Percentiles rank a stretch among this genome's conserved stretches.
Conservation (phyloP, 495 filamentous ascomycete species). For the Pyronema omphalodes region DNA sequence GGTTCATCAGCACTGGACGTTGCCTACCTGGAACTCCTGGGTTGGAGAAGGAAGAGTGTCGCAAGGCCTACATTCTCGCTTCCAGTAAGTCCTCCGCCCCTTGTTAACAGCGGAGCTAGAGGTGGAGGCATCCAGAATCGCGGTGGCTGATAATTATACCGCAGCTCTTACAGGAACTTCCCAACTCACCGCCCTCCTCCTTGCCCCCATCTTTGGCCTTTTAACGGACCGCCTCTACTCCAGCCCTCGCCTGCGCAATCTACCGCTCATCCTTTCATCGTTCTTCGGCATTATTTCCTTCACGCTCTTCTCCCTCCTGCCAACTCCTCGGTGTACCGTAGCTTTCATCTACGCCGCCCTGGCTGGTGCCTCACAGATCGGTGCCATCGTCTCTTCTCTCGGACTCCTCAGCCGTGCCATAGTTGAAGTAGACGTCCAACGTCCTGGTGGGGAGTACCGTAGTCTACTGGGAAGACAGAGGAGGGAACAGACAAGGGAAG, state of each 20-base stretch:
- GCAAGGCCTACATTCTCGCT: slow-evolving; percentile 66
- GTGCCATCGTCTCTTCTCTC: slow-evolving; percentile 81
- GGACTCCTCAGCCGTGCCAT: slow-evolving; percentile 68
- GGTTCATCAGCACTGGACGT: slow-evolving; percentile 62
- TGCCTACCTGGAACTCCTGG: slow-evolving; percentile 43
- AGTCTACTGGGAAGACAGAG: slow-evolving; percentile 19
- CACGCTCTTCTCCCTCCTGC: slow-evolving; percentile 45
- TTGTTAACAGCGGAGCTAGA: too few relatives aligned
- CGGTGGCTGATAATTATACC: not conserved
- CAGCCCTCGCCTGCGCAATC: slow-evolving; percentile 38
- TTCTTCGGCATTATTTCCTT: slow-evolving; percentile 60
- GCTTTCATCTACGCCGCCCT: slow-evolving; percentile 63
- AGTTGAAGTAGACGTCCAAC: slow-evolving; percentile 29
- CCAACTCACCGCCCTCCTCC: slow-evolving; percentile 67
- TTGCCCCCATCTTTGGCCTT: slow-evolving; percentile 73
- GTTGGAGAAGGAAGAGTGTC: slow-evolving; percentile 58
- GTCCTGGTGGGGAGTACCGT: slow-evolving; percentile 4
- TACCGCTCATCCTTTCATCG: slow-evolving; percentile 54
- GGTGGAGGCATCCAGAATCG: not conserved
- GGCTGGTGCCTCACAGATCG: slow-evolving; percentile 81
- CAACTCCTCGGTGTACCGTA: slow-evolving; percentile 46
- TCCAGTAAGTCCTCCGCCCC: not conserved
- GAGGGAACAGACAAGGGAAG: slow-evolving; percentile 26
- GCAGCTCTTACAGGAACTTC: slow-evolving; percentile 72
- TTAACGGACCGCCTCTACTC: slow-evolving; percentile 38